These are phyloP conservation scores for Cicer cuneatum DNA, from an alignment of 306 rosid species.

Conservation along the genomic window DNA sequence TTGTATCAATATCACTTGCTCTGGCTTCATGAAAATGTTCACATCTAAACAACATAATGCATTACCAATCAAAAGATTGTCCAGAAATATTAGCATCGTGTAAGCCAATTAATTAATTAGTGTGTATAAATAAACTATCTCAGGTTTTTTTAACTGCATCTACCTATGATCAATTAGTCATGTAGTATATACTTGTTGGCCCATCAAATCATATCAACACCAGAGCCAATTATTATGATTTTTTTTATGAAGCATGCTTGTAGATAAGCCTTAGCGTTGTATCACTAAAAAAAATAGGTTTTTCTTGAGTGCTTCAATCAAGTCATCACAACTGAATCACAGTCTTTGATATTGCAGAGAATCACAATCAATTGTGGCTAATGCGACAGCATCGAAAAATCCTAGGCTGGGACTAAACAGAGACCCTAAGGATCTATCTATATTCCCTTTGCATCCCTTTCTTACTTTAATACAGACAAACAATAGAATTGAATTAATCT, in stretches of 20 bases:
- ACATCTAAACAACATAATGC: no score
- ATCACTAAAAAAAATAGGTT: neutral
- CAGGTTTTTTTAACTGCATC: neutral
- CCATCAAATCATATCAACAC: slow-evolving; percentile 17
- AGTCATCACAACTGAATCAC: neutral
- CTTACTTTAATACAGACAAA: neutral
- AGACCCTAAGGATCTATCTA: no score
- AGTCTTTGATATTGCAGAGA: no score
- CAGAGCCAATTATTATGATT: slow-evolving; percentile 12
- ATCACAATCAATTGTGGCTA: no score
- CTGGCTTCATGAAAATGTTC: no score
- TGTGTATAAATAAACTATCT: neutral
- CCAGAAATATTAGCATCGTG: no score
- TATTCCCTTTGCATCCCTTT: no score
- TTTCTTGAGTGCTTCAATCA: slow-evolving; percentile 23
- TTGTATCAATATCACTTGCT: no score
- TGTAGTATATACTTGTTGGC: neutral
- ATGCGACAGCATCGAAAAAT: no score
- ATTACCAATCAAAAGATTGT: no score
- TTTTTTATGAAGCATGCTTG: neutral
- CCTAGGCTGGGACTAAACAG: no score
- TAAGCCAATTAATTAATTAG: no score
- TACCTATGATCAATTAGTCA: neutral
- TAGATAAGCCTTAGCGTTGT: neutral
- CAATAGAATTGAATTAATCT: neutral